phyloP scores from a whole-genome alignment of 257 asterid species.

The Nemophila menziesii region DNA sequence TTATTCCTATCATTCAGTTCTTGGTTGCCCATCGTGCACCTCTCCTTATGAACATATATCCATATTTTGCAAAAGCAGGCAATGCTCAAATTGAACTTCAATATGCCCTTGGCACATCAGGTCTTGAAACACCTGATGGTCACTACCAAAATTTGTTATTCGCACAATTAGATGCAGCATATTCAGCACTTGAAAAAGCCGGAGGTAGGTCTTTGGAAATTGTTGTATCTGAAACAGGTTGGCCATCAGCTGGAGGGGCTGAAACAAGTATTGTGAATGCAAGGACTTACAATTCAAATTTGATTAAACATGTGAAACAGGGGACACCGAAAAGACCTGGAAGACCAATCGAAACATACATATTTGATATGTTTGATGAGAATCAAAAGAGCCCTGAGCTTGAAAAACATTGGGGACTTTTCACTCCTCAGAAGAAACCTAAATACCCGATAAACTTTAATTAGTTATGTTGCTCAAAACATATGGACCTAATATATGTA shows the following conservation, averaged over 20 bases:
- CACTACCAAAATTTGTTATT: slow-evolving; percentile 20
- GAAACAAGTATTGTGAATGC: slow-evolving; percentile 17
- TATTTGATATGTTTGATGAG: slow-evolving; percentile 24
- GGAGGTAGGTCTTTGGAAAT: slow-evolving; percentile 21
- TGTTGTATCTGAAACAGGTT: slow-evolving; percentile 34
- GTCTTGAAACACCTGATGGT: slow-evolving; percentile 15
- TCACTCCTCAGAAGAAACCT: slow-evolving; percentile 10
- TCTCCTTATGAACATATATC: slow-evolving; percentile 20
- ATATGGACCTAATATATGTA: too few relatives aligned
- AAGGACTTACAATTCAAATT: slow-evolving; percentile 15
- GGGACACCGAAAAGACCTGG: slow-evolving; percentile 25
- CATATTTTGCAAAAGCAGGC: slow-evolving; percentile 12
- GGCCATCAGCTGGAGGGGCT: slow-evolving; percentile 28
- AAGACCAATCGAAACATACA: slow-evolving; percentile 17
- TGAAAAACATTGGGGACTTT: slow-evolving; percentile 25
- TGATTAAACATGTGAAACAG: slow-evolving; percentile 13
- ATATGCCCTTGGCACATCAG: slow-evolving; percentile 23
- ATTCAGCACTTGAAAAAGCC: slow-evolving; percentile 20
- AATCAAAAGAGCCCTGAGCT: slow-evolving; percentile 18
- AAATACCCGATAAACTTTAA: slow-evolving; percentile 19
- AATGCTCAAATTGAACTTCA: slow-evolving; percentile 9
- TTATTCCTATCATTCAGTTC: slow-evolving; percentile 19
- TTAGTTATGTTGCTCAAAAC: too few relatives aligned
- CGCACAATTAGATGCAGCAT: slow-evolving; percentile 27
- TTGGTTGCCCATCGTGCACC: slow-evolving; percentile 11